Conservation (phyloP, 78 protist genomes). For the Anaeramoeba flamelloides region DNA sequence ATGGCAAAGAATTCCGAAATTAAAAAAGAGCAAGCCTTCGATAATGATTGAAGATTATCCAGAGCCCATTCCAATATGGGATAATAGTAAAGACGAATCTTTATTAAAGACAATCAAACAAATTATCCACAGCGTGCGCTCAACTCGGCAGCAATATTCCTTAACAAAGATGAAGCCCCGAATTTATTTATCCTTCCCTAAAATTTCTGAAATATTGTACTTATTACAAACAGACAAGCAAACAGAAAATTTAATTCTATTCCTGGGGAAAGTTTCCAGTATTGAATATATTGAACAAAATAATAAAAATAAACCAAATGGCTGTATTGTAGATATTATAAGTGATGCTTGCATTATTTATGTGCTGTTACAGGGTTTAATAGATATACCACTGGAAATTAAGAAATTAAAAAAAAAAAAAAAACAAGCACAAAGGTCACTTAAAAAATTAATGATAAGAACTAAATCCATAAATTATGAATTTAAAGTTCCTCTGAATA, state of each 20-base stretch:
- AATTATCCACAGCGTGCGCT: too few species aligned
- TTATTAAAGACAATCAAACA: too few species aligned
- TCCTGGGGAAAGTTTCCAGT: neutral
- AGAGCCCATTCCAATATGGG: too few species aligned
- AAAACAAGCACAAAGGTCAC: neutral
- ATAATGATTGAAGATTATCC: too few species aligned
- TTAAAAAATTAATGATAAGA: neutral
- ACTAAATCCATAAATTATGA: neutral
- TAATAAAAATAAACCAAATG: too few species aligned
- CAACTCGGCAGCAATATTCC: too few species aligned
- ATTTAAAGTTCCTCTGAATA: neutral
- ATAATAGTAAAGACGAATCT: too few species aligned
- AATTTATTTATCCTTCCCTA: neutral
- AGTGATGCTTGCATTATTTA: neutral
- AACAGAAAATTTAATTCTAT: neutral
- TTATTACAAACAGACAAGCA: neutral
- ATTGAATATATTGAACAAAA: too few species aligned
- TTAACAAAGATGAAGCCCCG: too few species aligned
- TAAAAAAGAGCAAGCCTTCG: too few species aligned
- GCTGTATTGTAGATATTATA: neutral
- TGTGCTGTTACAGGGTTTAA: neutral
- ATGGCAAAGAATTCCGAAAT: conserved; percentile 53
- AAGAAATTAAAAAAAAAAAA: neutral
- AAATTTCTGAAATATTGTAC: neutral
- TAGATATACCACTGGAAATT: neutral